Conservation (phyloP, 768 basidiomycete genomes). For the Lactarius vividus region DNA sequence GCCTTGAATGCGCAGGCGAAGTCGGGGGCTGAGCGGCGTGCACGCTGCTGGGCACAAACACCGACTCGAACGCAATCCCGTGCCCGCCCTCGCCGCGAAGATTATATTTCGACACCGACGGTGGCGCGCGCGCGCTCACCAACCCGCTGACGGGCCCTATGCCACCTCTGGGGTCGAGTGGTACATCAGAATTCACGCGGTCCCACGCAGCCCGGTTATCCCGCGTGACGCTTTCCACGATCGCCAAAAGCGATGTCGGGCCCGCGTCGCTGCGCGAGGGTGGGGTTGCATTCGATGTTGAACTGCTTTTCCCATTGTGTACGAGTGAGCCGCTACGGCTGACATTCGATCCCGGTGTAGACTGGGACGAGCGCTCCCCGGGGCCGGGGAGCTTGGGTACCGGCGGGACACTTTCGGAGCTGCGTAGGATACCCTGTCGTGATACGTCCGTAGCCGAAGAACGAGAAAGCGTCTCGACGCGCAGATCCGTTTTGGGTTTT, state of each 20-base stretch:
- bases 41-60: constrained; percentile 14
- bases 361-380: not conserved
- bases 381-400: not conserved
- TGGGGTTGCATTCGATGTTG: constrained; percentile 7
- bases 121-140: constrained; percentile 23
- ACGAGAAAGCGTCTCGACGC: constrained; percentile 15
- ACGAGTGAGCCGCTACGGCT: not conserved
- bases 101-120: constrained; percentile 22
- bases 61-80: constrained; percentile 23
- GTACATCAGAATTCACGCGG: constrained; percentile 15
- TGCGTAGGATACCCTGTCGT: constrained; percentile 16
- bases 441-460: constrained; percentile 18
- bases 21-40: not conserved
- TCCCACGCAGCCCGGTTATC: constrained; percentile 36
- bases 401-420: constrained; percentile 5
- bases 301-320: constrained; percentile 2
- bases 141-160: not conserved
- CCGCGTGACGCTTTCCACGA: constrained; percentile 60
- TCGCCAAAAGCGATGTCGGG: constrained; percentile 50
- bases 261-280: constrained; percentile 10
- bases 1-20: not conserved
- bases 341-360: not conserved
- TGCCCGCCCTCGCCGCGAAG: constrained; percentile 20
- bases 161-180: not conserved
- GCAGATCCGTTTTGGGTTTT: constrained; percentile 17